These are phyloP conservation scores for Leccinum fallax DNA, from an alignment of 1,284 basidiomycete species.

Conservation along the genomic window DNA sequence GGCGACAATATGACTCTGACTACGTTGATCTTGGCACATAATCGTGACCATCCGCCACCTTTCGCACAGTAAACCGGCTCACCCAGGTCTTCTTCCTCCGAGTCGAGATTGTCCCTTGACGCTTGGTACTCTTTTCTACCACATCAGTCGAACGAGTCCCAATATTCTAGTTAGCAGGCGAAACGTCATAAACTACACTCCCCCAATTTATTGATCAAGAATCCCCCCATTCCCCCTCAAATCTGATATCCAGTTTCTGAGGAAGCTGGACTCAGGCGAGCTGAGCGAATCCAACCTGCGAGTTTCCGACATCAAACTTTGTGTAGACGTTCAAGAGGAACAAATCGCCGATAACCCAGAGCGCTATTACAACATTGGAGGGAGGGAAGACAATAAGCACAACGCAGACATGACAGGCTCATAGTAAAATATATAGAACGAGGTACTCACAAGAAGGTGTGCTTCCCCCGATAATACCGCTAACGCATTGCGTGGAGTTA, in stretches of 20 bases:
- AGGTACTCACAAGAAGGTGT: slow-evolving; percentile 6
- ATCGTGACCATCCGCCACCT: background rate
- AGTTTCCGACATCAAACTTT: slow-evolving; percentile 15
- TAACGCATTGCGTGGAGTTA: slow-evolving; percentile 38
- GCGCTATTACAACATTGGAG: slow-evolving; percentile 13
- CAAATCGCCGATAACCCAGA: slow-evolving; percentile 21
- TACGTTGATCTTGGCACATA: background rate
- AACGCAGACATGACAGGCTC: background rate
- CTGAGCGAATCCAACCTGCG: slow-evolving; percentile 24
- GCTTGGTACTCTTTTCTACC: background rate
- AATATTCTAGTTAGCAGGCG: background rate
- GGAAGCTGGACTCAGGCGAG: slow-evolving; percentile 13
- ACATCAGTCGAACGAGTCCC: background rate
- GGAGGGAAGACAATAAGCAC: background rate
- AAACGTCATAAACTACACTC: background rate
- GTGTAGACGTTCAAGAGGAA: slow-evolving; percentile 28
- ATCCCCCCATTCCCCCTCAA: background rate
- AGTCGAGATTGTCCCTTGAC: background rate
- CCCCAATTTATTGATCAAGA: background rate
- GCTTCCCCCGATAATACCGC: slow-evolving; percentile 16
- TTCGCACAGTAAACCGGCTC: background rate
- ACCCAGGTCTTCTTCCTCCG: background rate
- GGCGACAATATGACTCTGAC: background rate
- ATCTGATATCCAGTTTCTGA: background rate
- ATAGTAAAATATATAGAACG: background rate